Base-by-base conservation (phyloP, 2,329 filamentous ascomycete species). In the Aspergillus jensenii region DNA sequence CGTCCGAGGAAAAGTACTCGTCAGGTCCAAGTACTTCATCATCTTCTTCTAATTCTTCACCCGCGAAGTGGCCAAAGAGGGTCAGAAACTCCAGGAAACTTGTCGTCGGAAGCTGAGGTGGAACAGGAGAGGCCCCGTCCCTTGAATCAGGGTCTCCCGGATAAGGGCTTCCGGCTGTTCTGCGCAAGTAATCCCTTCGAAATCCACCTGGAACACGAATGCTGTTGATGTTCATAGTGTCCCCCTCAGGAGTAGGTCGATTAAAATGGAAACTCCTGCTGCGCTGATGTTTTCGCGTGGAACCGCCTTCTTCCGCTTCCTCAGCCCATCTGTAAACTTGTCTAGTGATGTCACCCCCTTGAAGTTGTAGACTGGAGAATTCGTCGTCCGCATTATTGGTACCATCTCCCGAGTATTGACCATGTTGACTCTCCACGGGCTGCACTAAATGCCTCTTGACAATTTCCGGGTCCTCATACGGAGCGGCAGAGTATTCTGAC, bases 251-350 rank as follows among this genome's bases (percentile, higher is more conserved):
- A 35, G 90, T 87, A 6, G 90, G 90, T 33, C 91, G 84, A 37
- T 89, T 82, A 46, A 90, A 78, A 67, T 88, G 87, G 73, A 97
- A 97, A 75, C 93, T 98, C 78, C 93, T 89, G 77, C 93, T 96
- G 67, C 93, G 86, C 67, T 88, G 85, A 69, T 87, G 80, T 66
- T 85, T 85, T 17, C 82, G 79, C 31, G 78, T 74, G 15, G 78
- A 76, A 48, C 80, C 78, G 64, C 87, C 85, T 47, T 86, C 81
- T 70, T 96, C 88, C 52, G 90, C 90, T 72, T 96, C 90, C 74
- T 98, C 92, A 6, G 92, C 91, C 91, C 96, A 99, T 67, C 91
- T 89, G 80, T 99, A 99, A 67, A 99, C 96, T 55, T 93, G 91
- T 60, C 95, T 84, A 23, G 93, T 97, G 57, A 97, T 89, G 72